A percentile compares a stretch with the other conserved stretches of the same genome.
Conservation (phyloP, 2,329 filamentous ascomycete genomes). For the Fusarium pseudoanthophilum region DNA sequence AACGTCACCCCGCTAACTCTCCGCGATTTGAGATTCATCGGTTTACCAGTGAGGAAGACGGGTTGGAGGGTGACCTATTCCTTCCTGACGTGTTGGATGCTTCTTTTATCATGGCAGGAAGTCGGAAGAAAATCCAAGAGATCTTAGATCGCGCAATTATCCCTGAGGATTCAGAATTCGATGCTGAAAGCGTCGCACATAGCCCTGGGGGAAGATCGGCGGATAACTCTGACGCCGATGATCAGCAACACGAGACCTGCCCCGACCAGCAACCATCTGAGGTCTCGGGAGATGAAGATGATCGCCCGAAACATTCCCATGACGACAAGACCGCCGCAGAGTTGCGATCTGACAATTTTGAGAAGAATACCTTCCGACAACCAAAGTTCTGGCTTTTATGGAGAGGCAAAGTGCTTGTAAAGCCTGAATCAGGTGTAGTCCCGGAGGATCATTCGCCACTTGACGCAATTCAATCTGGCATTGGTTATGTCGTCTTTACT, state of each 20-base stretch:
- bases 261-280: background rate
- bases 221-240: background rate
- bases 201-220: background rate
- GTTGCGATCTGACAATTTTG: conserved; percentile 3
- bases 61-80: background rate
- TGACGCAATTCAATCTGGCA: background rate
- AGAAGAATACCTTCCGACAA: conserved; percentile 26
- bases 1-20: background rate
- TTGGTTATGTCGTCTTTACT: conserved; percentile 17
- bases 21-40: background rate
- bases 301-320: accelerated
- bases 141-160: background rate
- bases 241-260: background rate
- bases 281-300: no score
- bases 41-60: background rate
- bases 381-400: conserved; percentile 28
- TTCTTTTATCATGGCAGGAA: conserved; percentile 9
- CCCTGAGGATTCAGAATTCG: accelerated
- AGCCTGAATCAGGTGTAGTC: accelerated
- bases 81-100: conserved; percentile 2
- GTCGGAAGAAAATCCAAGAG: background rate
- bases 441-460: no score
- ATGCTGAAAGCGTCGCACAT: background rate
- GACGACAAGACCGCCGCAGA: background rate
- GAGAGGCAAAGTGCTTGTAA: background rate